Conservation (phyloP, 371 early-diverging fungal species). For the Mortierella sp. region DNA sequence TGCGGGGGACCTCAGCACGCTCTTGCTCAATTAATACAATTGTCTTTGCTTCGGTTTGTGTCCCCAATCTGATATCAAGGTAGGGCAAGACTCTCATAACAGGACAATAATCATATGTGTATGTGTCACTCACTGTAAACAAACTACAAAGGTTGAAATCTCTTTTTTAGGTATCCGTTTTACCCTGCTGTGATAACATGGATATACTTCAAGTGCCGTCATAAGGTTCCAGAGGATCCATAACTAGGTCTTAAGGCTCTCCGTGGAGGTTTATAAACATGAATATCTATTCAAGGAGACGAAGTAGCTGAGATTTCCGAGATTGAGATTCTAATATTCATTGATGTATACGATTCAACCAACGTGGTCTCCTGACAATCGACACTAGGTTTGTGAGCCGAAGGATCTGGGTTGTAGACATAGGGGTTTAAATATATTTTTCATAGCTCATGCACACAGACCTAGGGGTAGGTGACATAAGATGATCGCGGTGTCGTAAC, state of each 20-base stretch:
- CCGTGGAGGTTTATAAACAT: not conserved
- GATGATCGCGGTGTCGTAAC: not conserved
- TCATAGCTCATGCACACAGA: not conserved
- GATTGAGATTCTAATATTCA: too few species aligned
- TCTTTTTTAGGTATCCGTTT: not conserved
- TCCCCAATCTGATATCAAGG: not conserved
- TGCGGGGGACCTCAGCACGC: not conserved
- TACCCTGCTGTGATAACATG: not conserved
- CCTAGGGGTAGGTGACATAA: slow-evolving; percentile 1
- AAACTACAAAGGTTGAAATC: not conserved
- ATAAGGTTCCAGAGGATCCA: not conserved
- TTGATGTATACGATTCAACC: not conserved
- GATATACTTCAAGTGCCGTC: not conserved
- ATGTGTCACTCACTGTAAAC: not conserved
- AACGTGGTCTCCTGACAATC: not conserved
- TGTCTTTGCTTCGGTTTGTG: slow-evolving; percentile 12
- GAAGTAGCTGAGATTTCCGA: too few species aligned
- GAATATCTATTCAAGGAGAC: too few species aligned
- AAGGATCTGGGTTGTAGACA: too few species aligned
- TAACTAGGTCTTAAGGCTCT: slow-evolving; percentile 3
- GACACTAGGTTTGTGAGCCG: too few species aligned
- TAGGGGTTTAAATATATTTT: too few species aligned
- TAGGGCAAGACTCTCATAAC: not conserved
- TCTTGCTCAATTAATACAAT: slow-evolving; percentile 8
- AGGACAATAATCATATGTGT: slow-evolving; percentile 6